Evolutionary conservation across 1,284 basidiomycete genomes (phyloP).

Genomic region (Pascua guehoae): DNA sequence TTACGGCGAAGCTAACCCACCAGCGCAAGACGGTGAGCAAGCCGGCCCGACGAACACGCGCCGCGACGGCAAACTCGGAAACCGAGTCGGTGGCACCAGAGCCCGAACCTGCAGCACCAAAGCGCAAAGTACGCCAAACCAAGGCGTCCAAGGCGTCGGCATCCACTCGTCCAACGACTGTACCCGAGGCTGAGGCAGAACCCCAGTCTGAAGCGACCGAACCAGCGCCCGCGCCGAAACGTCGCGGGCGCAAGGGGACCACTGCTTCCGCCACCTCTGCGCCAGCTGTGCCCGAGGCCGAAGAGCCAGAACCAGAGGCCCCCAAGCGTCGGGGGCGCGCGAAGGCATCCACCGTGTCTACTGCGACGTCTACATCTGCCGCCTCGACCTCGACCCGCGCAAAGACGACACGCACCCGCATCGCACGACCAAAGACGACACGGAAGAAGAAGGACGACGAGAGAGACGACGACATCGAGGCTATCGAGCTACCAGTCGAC

Average conservation of each 20-base stretch:
- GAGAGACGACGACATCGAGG: neutral
- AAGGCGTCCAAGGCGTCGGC: neutral
- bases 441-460: neutral
- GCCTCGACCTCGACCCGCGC: neutral
- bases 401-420: neutral
- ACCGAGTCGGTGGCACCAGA: neutral
- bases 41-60: neutral
- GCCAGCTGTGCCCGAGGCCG: neutral
- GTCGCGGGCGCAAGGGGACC: constrained; percentile 11
- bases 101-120: neutral
- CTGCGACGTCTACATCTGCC: neutral
- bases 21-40: constrained; percentile 1
- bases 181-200: neutral
- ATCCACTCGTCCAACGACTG: neutral
- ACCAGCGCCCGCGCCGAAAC: constrained; percentile 3
- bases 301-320: neutral
- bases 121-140: neutral
- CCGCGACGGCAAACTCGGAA: neutral
- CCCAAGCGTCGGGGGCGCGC: constrained; percentile 2
- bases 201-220: neutral
- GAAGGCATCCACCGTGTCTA: constrained; percentile 6
- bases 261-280: neutral
- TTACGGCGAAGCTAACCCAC: neutral
- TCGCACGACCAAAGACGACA: no score
- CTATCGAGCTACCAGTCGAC: neutral